Percentiles rank a stretch among this genome's conserved stretches.
phyloP scores from a whole-genome alignment of 352 stramenopile genomes.

The Saprolegnia diclina region DNA sequence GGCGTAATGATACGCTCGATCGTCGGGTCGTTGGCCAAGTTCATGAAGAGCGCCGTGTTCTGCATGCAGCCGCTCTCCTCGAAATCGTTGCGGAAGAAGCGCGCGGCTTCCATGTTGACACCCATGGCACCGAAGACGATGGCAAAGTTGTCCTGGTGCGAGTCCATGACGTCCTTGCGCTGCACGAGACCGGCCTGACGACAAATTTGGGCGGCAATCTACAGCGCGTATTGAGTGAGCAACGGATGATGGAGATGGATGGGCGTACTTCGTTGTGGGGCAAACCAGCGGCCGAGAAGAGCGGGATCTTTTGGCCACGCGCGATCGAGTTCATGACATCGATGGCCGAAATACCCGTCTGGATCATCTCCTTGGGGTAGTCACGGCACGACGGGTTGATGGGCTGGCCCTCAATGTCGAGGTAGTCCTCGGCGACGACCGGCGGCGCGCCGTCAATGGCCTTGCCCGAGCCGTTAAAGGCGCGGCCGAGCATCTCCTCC shows the following conservation, averaged over 20 bases:
- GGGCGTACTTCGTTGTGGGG: conserved; percentile 93
- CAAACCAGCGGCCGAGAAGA: conserved; percentile 98
- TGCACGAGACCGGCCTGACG: conserved; percentile 97
- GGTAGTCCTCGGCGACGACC: conserved; percentile 97
- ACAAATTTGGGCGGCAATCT: conserved; percentile 98
- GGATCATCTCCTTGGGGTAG: conserved; percentile 99
- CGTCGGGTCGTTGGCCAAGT: conserved; percentile 99
- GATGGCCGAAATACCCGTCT: conserved; percentile 99
- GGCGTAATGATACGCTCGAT: conserved; percentile 99
- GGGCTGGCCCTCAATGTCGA: conserved; percentile 98
- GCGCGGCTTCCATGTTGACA: conserved; percentile 99
- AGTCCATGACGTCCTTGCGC: conserved; percentile 97
- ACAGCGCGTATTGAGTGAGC: conserved; percentile 4
- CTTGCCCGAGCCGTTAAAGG: conserved; percentile 98
- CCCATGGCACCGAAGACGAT: conserved; percentile 99
- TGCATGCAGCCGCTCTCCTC: conserved; percentile 98
- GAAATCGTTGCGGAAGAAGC: conserved; percentile 97
- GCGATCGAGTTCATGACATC: conserved; percentile 99
- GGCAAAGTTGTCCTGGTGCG: conserved; percentile 99
- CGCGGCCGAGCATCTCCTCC: conserved; percentile 97
- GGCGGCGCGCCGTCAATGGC: conserved; percentile 96
- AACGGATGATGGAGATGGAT: not conserved
- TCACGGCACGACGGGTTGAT: conserved; percentile 99
- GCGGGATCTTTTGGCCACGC: conserved; percentile 99
- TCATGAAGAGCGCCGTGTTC: conserved; percentile 98